Base-by-base conservation (phyloP, 2,329 filamentous ascomycete species). In the Cyclaneusma minus region DNA sequence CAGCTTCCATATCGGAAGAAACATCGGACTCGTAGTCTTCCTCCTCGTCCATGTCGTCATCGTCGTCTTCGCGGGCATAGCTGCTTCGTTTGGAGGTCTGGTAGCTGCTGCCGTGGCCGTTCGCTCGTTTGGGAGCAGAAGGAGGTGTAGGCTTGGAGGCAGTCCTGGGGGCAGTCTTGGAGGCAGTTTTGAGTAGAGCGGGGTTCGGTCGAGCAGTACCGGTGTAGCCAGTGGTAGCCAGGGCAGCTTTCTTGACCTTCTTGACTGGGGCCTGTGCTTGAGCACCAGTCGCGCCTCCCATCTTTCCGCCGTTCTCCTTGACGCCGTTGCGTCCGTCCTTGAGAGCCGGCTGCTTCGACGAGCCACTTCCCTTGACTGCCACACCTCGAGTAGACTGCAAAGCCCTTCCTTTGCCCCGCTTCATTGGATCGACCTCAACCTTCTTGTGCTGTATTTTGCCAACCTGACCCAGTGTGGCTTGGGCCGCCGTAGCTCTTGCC, bases 1-100 rank as follows among this genome's bases (percentile, higher is more conserved):
- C 77, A 3, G 76, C 80, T 47, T 84, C 78, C 75, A 84, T 84
- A 40, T 82, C 79, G 5, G 75, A 81, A 4, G 73, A 78, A 5
- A 47, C 68, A 29, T 77, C 76, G 1, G 69, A 73, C 3, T 57
- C 63, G 35, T 79, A 75, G 24, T 58, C 60, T 16, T 77, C 70
- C 22, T 76, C 70, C 6, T 78, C 70, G 11, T 70, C 60, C 12
- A 63, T 55, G 21, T 65, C 60, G 4, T 49, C 48, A 10, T 53
- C 49, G 6, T 43, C 39, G 10, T 47, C 40, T 24, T 38, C 38
- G 24, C 35, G 50, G 36, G 32, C 45, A 39, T 35, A 41, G 44
- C 49, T 24, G 41, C 52, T 48, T 40, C 54, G 32, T 35, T 43
- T 17, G 38, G 55, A 36, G 54, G 59, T 3, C 45, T 45, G 21